Percentiles rank a stretch among this genome's conserved stretches.
Conservation (phyloP, 2,329 filamentous ascomycete species). For the Sphaceloma murrayae region DNA sequence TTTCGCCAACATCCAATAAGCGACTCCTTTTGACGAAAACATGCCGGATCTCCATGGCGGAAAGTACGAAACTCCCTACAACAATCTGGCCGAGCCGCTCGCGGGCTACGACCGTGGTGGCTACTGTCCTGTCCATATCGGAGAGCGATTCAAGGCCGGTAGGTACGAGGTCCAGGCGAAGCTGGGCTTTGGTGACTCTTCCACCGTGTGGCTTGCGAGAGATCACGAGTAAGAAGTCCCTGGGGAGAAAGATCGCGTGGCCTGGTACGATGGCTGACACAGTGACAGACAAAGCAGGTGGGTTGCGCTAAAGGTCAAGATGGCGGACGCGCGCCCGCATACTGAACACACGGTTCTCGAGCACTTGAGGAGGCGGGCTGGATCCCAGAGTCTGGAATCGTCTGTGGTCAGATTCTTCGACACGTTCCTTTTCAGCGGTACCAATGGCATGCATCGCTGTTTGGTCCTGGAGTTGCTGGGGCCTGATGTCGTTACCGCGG, state of each 20-base stretch:
- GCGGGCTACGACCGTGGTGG: constrained; percentile 99
- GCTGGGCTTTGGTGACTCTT: constrained; percentile 96
- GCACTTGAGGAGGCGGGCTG: constrained; percentile 67
- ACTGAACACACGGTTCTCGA: background rate
- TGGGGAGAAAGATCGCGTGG: background rate
- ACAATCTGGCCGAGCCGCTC: background rate
- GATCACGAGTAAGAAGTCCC: constrained; percentile 49
- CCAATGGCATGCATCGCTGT: constrained; percentile 90
- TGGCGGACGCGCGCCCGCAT: constrained; percentile 55
- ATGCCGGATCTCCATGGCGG: background rate
- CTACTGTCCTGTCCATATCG: constrained; percentile 87
- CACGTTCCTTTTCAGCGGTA: constrained; percentile 94
- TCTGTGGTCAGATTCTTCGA: constrained; percentile 91
- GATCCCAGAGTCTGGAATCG: constrained; percentile 95
- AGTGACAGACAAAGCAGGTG: background rate
- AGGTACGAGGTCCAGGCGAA: constrained; percentile 97
- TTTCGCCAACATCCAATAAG: too few relatives aligned
- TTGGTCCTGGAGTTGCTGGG: constrained; percentile 98
- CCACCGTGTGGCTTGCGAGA: constrained; percentile 74
- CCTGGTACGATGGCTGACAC: background rate
- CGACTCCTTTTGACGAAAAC: too few relatives aligned
- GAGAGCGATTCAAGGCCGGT: constrained; percentile 94
- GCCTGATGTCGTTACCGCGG: constrained; percentile 84
- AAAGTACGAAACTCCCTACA: background rate
- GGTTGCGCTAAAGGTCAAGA: constrained; percentile 88